Conservation (phyloP, 2,329 filamentous ascomycete species). For the Cercospora canescens region DNA sequence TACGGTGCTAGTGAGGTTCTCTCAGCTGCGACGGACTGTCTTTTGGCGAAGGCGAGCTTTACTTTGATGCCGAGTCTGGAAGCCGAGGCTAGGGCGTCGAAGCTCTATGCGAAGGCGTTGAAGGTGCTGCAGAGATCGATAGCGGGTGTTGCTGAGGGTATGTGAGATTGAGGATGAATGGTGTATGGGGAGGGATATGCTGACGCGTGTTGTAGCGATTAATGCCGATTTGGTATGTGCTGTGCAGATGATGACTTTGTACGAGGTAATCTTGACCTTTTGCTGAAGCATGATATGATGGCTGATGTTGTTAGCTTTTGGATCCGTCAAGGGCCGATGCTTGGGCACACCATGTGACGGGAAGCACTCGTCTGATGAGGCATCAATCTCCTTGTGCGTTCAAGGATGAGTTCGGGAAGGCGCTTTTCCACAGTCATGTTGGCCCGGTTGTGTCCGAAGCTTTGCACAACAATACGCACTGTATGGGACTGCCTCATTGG, state of each 20-base stretch:
- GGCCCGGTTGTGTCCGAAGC: conserved; percentile 34
- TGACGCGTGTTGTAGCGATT: not conserved
- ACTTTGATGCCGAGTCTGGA: conserved; percentile 13
- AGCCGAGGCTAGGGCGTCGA: conserved; percentile 2
- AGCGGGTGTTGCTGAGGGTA: conserved; percentile 7
- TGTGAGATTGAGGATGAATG: not conserved
- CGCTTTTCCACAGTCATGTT: conserved; percentile 38
- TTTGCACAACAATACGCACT: conserved; percentile 24
- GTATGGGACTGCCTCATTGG: not conserved
- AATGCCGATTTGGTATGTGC: conserved; percentile 28
- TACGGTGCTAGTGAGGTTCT: conserved; percentile 27
- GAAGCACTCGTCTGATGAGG: conserved; percentile 35
- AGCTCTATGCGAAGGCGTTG: conserved; percentile 28
- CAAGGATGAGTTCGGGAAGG: conserved; percentile 39
- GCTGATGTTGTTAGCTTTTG: conserved; percentile 25
- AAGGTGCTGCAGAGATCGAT: conserved; percentile 25
- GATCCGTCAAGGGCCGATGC: conserved; percentile 33
- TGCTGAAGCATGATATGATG: not conserved
- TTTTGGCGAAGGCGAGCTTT: conserved; percentile 25
- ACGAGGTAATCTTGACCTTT: conserved; percentile 16
- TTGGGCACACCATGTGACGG: conserved; percentile 38
- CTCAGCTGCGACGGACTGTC: conserved; percentile 27
- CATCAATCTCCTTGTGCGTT: conserved; percentile 35
- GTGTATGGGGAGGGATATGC: not conserved
- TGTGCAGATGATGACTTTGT: conserved; percentile 24